These are phyloP conservation scores for Solanum commersonii DNA, from an alignment of 257 asterid genomes.

Conservation along the genomic window DNA sequence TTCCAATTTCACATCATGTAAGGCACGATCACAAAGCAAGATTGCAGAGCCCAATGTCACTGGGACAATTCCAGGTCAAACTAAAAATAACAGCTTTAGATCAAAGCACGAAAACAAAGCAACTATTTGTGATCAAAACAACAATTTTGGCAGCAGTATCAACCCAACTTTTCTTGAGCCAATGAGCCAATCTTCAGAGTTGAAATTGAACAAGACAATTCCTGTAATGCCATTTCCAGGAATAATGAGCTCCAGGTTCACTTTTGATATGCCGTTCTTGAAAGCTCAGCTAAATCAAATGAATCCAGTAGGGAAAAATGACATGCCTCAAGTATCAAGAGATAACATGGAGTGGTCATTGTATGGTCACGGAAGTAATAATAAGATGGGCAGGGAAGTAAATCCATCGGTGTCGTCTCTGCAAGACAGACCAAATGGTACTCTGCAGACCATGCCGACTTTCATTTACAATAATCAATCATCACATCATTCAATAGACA, in stretches of 20 bases:
- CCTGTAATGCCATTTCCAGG: background rate
- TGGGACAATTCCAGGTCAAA: background rate
- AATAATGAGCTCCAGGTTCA: constrained; percentile 20
- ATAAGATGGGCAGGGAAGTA: background rate
- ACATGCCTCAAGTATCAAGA: background rate
- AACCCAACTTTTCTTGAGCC: background rate
- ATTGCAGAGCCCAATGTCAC: background rate
- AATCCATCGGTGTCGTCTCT: background rate
- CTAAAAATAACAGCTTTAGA: background rate
- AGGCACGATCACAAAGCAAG: background rate
- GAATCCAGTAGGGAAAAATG: constrained; percentile 1
- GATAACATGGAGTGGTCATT: background rate
- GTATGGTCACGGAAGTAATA: background rate
- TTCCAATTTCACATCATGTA: background rate
- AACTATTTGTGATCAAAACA: background rate
- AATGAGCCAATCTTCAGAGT: background rate
- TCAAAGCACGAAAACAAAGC: background rate
- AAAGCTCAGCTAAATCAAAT: constrained; percentile 49
- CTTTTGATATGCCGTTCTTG: constrained; percentile 57
- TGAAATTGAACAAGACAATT: background rate
- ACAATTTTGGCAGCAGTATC: background rate
- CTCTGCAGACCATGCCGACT: background rate
- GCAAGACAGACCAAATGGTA: background rate
- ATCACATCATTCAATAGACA: background rate
- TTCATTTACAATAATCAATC: constrained; percentile 4